Conservation (phyloP, 73 alveolate species). For the Paramecium caudatum region DNA sequence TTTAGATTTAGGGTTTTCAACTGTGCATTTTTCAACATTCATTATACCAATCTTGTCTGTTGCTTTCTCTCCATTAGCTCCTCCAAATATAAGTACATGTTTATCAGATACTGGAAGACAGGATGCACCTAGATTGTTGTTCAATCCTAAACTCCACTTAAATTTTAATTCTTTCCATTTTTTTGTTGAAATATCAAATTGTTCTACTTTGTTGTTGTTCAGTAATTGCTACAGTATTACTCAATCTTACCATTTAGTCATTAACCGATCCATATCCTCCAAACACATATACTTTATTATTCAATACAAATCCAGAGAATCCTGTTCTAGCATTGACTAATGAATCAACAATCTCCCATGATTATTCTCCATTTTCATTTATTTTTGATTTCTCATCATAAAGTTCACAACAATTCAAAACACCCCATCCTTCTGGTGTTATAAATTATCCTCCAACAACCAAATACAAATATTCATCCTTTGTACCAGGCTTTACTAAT, state of each 20-base stretch:
- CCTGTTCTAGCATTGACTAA: conserved; percentile 44
- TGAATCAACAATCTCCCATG: conserved; percentile 7
- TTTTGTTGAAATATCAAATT: neutral
- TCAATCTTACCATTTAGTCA: neutral
- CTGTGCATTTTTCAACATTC: conserved; percentile 12
- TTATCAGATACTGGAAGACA: conserved; percentile 13
- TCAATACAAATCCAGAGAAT: conserved; percentile 38
- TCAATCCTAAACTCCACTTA: conserved; percentile 37
- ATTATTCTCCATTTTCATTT: neutral
- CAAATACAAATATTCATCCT: conserved; percentile 41
- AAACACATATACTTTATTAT: conserved; percentile 48
- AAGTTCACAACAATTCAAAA: conserved; percentile 17
- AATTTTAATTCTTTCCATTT: conserved; percentile 47
- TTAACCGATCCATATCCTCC: conserved; percentile 6
- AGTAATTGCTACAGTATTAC: neutral
- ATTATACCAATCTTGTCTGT: conserved; percentile 13
- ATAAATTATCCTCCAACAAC: conserved; percentile 38
- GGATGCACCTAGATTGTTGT: conserved; percentile 18
- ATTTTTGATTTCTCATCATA: neutral
- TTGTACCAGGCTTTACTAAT: conserved; percentile 33
- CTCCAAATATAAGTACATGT: conserved; percentile 26
- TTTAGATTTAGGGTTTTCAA: neutral
- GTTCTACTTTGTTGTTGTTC: neutral
- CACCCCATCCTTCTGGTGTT: neutral
- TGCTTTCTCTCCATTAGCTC: conserved; percentile 23